phyloP scores from a whole-genome alignment of 2,329 filamentous ascomycete species.

The Fusarium tupiense region DNA sequence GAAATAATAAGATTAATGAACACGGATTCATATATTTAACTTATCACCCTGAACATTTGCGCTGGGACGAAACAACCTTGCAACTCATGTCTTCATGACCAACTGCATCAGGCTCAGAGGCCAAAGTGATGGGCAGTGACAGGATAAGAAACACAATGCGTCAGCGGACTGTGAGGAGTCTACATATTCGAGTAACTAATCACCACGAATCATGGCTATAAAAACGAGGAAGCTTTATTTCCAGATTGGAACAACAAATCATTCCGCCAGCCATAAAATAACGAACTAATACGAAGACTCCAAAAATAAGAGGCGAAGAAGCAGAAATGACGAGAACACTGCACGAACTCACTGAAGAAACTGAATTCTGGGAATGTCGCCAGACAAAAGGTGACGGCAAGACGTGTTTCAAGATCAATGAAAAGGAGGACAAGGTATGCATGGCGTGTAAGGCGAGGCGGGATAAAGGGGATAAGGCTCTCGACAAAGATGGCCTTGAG shows the following conservation, averaged over 20 bases:
- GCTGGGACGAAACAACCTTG: fast-evolving
- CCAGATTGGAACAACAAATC: too few species aligned
- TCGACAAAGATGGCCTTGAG: background rate
- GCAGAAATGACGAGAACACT: background rate
- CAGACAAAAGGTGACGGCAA: background rate
- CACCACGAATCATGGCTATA: background rate
- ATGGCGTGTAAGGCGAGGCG: background rate
- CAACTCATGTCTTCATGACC: fast-evolving
- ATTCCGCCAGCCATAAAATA: fast-evolving
- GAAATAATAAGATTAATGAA: background rate
- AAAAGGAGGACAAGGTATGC: background rate
- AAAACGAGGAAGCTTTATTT: fast-evolving
- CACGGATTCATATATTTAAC: too few species aligned
- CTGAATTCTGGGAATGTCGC: background rate
- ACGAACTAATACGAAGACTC: fast-evolving
- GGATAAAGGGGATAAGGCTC: background rate
- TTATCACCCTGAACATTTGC: background rate
- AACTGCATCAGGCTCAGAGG: fast-evolving
- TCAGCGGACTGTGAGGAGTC: too few species aligned
- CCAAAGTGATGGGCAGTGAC: fast-evolving
- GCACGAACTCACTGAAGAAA: background rate
- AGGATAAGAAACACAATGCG: fast-evolving
- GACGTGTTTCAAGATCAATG: background rate
- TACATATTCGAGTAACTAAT: background rate
- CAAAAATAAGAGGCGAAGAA: fast-evolving